phyloP scores from a whole-genome alignment of 495 filamentous ascomycete species.

The Achaetomiella virescens region DNA sequence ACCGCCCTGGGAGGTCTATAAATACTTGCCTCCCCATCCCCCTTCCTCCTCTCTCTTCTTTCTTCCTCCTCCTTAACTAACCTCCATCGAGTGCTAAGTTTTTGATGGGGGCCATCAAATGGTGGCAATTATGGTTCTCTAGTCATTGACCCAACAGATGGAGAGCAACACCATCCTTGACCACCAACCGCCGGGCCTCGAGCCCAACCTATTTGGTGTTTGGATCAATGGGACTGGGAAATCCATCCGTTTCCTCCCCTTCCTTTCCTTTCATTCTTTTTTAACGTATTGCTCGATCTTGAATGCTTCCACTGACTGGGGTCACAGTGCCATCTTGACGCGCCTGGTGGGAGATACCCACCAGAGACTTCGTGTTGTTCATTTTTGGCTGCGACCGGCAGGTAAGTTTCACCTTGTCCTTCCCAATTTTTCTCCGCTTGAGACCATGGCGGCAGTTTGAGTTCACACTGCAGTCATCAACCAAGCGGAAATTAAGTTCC shows the following conservation, averaged over 20 bases:
- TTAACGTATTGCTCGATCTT: too few relatives aligned
- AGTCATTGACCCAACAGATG: not conserved
- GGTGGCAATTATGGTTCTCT: not conserved
- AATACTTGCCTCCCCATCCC: not conserved
- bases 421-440: too few relatives aligned
- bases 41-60: not conserved
- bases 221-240: not conserved
- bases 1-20: slow-evolving; percentile 1
- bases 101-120: not conserved
- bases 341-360: too few relatives aligned
- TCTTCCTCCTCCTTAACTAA: not conserved
- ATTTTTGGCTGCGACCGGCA: too few relatives aligned
- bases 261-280: not conserved
- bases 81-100: not conserved
- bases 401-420: too few relatives aligned
- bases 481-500: too few relatives aligned
- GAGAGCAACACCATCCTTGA: not conserved
- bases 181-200: not conserved
- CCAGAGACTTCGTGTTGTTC: too few relatives aligned
- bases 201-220: not conserved
- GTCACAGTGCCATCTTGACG: too few relatives aligned
- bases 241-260: not conserved
- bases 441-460: too few relatives aligned
- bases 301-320: too few relatives aligned
- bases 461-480: too few relatives aligned